Conservation (phyloP, 768 basidiomycete species). For the Collybiopsis confluens region DNA sequence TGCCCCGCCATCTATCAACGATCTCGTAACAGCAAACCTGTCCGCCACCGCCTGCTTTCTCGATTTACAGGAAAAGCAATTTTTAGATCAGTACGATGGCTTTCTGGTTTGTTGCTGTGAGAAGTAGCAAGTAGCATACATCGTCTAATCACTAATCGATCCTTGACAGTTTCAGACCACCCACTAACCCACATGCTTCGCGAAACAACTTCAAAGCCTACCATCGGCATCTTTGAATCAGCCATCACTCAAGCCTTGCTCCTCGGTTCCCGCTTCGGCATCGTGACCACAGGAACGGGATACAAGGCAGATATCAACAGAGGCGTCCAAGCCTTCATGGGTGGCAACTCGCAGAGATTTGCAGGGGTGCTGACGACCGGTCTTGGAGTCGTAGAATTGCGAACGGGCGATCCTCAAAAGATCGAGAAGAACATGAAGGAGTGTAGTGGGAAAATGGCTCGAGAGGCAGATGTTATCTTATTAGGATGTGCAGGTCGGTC, state of each 20-base stretch:
- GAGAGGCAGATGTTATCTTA: conserved; percentile 30
- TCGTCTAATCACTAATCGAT: no score
- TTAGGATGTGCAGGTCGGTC: conserved; percentile 32
- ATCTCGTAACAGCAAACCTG: conserved; percentile 25
- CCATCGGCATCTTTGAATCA: conserved; percentile 31
- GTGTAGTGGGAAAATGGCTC: conserved; percentile 24
- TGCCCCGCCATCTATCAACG: conserved; percentile 29
- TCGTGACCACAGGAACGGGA: conserved; percentile 31
- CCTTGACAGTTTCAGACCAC: conserved; percentile 29
- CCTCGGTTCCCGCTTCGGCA: conserved; percentile 32
- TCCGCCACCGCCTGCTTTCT: conserved; percentile 25
- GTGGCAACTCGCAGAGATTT: conserved; percentile 29
- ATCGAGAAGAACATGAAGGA: conserved; percentile 27
- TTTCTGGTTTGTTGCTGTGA: conserved; percentile 36
- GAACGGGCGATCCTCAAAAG: conserved; percentile 23
- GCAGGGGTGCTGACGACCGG: conserved; percentile 29
- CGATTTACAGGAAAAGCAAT: conserved; percentile 21
- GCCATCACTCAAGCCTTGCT: conserved; percentile 29
- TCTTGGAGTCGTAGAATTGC: conserved; percentile 30
- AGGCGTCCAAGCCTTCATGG: conserved; percentile 30
- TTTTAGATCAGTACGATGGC: conserved; percentile 28
- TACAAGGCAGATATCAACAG: conserved; percentile 28
- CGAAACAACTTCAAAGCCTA: conserved; percentile 27
- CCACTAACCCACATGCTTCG: conserved; percentile 30
- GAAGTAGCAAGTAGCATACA: conserved; percentile 7